These are phyloP conservation scores for Sporothrix inflata DNA, from an alignment of 2,329 filamentous ascomycete genomes.

Conservation along the genomic window DNA sequence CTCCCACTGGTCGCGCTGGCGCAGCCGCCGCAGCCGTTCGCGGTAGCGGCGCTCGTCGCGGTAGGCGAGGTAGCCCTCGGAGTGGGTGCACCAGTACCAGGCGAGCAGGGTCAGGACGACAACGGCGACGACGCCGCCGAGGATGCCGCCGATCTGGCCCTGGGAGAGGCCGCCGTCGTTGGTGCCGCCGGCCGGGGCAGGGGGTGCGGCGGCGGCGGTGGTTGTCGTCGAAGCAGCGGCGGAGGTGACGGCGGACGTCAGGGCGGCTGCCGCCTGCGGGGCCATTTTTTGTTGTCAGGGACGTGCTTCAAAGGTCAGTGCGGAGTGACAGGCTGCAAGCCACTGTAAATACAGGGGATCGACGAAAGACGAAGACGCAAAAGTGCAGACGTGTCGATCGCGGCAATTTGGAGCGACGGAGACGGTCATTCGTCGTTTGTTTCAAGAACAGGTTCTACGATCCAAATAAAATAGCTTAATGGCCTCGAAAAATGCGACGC, in stretches of 20 bases:
- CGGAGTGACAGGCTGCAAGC: neutral
- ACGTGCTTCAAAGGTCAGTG: neutral
- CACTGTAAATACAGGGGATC: neutral
- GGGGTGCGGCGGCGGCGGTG: neutral
- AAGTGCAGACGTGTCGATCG: neutral
- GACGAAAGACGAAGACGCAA: neutral
- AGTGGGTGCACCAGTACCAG: conserved; percentile 40
- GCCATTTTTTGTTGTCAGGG: conserved; percentile 3
- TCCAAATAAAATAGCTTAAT: neutral
- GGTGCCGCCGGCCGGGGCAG: neutral
- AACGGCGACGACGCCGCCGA: conserved; percentile 46
- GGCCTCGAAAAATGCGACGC: neutral
- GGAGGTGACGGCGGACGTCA: neutral
- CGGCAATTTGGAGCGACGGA: neutral
- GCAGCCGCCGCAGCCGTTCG: neutral
- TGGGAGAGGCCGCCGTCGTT: conserved; percentile 29
- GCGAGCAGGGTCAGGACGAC: conserved; percentile 43
- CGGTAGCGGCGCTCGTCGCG: neutral
- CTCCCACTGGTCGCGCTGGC: neutral
- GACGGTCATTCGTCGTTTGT: neutral
- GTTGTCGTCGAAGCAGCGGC: neutral
- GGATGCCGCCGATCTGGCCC: conserved; percentile 47
- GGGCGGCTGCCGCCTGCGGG: conserved; percentile 7
- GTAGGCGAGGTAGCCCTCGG: conserved; percentile 14
- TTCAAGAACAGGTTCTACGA: neutral